These are phyloP conservation scores for Diaporthe citrichinensis DNA, from an alignment of 2,329 filamentous ascomycete genomes.

Conservation along the genomic window DNA sequence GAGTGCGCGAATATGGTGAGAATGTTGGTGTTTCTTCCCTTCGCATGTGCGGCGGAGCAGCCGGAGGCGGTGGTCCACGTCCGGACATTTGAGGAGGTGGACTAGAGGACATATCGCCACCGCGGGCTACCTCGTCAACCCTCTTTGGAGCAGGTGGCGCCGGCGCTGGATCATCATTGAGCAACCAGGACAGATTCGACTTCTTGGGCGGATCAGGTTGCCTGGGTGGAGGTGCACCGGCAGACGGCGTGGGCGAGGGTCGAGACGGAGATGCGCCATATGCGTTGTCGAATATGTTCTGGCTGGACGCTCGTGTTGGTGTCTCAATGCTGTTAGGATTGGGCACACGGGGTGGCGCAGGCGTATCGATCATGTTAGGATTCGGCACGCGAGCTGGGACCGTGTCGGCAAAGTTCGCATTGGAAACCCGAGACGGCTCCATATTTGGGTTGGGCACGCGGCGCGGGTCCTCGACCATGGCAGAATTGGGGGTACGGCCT, in stretches of 20 bases:
- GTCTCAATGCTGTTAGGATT: constrained; percentile 39
- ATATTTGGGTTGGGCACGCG: constrained; percentile 37
- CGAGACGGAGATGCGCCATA: constrained; percentile 39
- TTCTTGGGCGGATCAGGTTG: constrained; percentile 68
- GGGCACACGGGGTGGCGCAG: constrained; percentile 37
- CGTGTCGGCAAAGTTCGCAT: constrained; percentile 29
- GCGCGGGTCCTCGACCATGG: constrained; percentile 33
- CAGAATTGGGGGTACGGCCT: constrained; percentile 30
- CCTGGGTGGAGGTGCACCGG: constrained; percentile 56
- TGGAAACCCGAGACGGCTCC: constrained; percentile 35
- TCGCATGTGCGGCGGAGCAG: constrained; percentile 61
- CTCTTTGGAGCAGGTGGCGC: constrained; percentile 65
- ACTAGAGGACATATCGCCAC: constrained; percentile 62
- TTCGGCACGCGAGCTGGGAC: constrained; percentile 39
- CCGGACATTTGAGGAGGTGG: constrained; percentile 66
- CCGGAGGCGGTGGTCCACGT: constrained; percentile 55
- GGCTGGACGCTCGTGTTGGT: constrained; percentile 36
- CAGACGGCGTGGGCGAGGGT: constrained; percentile 54
- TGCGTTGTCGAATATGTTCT: constrained; percentile 45
- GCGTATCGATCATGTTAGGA: constrained; percentile 35
- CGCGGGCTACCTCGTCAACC: constrained; percentile 61
- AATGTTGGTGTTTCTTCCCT: constrained; percentile 63
- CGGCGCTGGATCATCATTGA: constrained; percentile 68
- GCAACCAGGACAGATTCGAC: constrained; percentile 73
- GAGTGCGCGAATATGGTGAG: constrained; percentile 59